Evolutionary conservation across 495 filamentous ascomycete species (phyloP), one percentile per base, ranked within the genome.

Genomic region (Hyaloscypha bicolor): DNA sequence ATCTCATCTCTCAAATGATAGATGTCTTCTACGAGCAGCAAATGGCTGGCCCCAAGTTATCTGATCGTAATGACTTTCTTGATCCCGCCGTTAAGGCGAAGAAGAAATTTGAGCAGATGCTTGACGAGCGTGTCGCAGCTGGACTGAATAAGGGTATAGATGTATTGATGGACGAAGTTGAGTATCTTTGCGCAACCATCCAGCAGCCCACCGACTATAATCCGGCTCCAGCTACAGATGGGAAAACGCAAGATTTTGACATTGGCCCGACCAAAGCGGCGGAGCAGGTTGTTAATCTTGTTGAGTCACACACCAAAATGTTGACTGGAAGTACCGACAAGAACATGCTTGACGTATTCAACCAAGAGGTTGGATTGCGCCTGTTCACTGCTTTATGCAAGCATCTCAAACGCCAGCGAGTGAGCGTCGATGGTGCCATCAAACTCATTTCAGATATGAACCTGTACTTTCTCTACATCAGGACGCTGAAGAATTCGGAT

Each of bases 1-100:
- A 99, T 77, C 85, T 99, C 21, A 99, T 99, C 68, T 90, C 96
- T 59, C 96, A 99, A 74, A 99, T 99, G 96, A 86, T 99, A 64
- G 96, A 99, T 73, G 93, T 99, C 22, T 99, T 99, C 78, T 99
- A 96, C 77, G 91, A 96, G 76, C 94, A 97, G 74, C 94, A 98
- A 76, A 84, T 99, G 39, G 89, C 93, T 6, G 87, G 87, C 0
- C 84, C 87, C 4, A 91, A 91, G 68, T 87, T 99, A 60, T 90
- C 90, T 14, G 94, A 99, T 72, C 87, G 91, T 29, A 94, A 96
- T 71, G 95, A 99, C 77, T 99, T 98, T 73, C 79, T 99, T 39
- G 92, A 95, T 72, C 93, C 93, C 5, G 92, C 93, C 0, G 90
- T 89, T 22, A 89, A 96, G 69, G 93, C 94, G 71, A 99, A 99